Base-by-base conservation (phyloP, 2,329 filamentous ascomycete genomes). In the Aspergillus awamori region DNA sequence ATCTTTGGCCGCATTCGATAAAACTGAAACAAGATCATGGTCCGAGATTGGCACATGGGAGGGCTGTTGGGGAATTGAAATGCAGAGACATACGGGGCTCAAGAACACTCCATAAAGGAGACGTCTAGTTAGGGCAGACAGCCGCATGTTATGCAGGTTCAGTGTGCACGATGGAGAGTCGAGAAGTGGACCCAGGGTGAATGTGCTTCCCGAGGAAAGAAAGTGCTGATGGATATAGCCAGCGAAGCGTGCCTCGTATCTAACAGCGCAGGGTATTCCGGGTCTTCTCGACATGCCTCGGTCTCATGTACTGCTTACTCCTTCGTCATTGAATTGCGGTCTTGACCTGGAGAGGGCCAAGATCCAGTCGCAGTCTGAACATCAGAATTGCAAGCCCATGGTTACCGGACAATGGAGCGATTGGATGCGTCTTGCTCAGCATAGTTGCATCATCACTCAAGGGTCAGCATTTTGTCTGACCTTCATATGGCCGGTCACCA, bases 1-100 rank as follows among this genome's bases (percentile, higher is more conserved):
- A 30, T 61, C 45, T n/a, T 53, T 20, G 22, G 30, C 51, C 11
- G 45, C 58, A 28, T 4, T 17, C 20, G 43, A 54, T 20, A 63
- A 33, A 15, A 48, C 28, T 10, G 59, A 58, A 24, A 61, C 43
- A 10, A 63, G 52, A 20, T 54, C 45, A 2, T 11, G 43, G 4
- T 26, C 39, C 6, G 55, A 13, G 11, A 52, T 26, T 20, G 49
- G 33, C 11, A 15, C 41, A 11, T 30, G 26, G n/a, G 39, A 26
- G 11, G 8, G 17, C 8, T 24, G 15, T 30, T 17, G 26, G 17
- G 24, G 41, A 17, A 17, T 5, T 13, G 28, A 22, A 4, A 41
- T 10, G 26, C 53, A 47, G 13, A 26, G 43, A 28, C 47, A 5
- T 13, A n/a, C 49, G 15, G 30, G 45, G 48, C 30, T 53, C 36